Percentiles rank a stretch among this genome's conserved stretches.
These are phyloP conservation scores for Neophaeococcomyces aloes DNA, from an alignment of 2,329 filamentous ascomycete species.

Conservation along the genomic window DNA sequence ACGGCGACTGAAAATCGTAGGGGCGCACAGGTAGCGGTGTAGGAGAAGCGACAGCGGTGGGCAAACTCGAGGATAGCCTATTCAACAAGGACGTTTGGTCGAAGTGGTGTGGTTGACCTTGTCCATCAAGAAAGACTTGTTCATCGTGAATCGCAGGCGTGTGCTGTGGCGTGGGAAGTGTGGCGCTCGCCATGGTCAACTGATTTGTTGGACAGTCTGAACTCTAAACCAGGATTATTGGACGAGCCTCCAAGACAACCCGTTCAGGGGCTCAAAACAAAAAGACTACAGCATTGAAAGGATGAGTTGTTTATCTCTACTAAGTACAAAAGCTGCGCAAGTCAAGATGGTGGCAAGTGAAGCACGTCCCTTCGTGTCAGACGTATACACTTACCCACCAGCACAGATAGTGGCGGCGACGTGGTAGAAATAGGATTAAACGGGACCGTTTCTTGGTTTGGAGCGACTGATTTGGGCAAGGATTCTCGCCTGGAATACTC, in stretches of 20 bases:
- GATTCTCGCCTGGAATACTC: no score
- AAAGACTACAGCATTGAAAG: neutral
- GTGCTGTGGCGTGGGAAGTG: constrained; percentile 1
- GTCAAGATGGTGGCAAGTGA: no score
- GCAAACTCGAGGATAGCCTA: neutral
- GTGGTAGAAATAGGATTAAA: no score
- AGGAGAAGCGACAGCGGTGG: neutral
- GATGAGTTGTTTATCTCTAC: no score
- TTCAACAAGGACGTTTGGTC: neutral
- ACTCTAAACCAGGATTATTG: constrained; percentile 2
- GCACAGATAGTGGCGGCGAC: no score
- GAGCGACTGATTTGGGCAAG: no score
- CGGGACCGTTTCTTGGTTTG: no score
- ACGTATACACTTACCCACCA: no score
- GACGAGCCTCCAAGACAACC: neutral
- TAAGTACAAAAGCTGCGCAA: no score
- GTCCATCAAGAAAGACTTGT: neutral
- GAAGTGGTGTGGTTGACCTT: neutral
- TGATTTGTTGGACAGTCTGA: neutral
- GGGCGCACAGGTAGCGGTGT: neutral
- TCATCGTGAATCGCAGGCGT: neutral
- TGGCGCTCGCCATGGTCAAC: neutral
- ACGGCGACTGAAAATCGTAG: neutral
- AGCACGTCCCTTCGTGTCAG: no score
- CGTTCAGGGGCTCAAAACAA: neutral